phyloP scores from a whole-genome alignment of 495 filamentous ascomycete species.

The Penicillium cosmopolitanum region DNA sequence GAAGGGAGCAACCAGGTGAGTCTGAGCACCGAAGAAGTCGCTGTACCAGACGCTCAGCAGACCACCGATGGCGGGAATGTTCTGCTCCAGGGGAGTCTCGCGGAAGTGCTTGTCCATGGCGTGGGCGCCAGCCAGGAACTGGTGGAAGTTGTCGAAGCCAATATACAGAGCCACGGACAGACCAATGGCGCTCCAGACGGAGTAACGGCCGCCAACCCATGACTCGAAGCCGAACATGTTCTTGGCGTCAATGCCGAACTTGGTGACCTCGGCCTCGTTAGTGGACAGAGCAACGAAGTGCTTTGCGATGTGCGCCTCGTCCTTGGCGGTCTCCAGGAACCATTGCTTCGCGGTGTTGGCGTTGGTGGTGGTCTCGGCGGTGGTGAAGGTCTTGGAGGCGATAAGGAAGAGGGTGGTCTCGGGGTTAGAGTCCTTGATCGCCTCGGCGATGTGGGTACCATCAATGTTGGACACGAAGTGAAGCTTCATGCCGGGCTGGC shows the following conservation, averaged over 20 bases:
- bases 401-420: slow-evolving; percentile 98
- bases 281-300: slow-evolving; percentile 99
- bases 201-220: slow-evolving; percentile 98
- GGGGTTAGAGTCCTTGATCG: slow-evolving; percentile 82
- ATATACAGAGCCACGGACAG: slow-evolving; percentile 92
- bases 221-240: slow-evolving; percentile 99
- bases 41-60: slow-evolving; percentile 97
- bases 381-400: slow-evolving; percentile 99
- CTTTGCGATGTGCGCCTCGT: slow-evolving; percentile 80
- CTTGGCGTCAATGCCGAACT: slow-evolving; percentile 95
- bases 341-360: slow-evolving; percentile 95
- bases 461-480: slow-evolving; percentile 99
- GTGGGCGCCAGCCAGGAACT: slow-evolving; percentile 93
- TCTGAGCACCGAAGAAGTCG: slow-evolving; percentile 97
- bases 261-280: slow-evolving; percentile 91
- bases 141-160: slow-evolving; percentile 94
- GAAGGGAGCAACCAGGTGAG: slow-evolving; percentile 95
- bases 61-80: slow-evolving; percentile 91
- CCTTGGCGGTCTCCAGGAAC: slow-evolving; percentile 89
- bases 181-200: slow-evolving; percentile 97
- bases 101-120: slow-evolving; percentile 99
- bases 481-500: slow-evolving; percentile 77
- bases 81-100: slow-evolving; percentile 85
- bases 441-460: slow-evolving; percentile 96
- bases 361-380: slow-evolving; percentile 94